A percentile compares a stretch with the other conserved stretches of the same genome.
Evolutionary conservation across 352 stramenopile genomes (phyloP).

Genomic region (Globisporangium viniferum): DNA sequence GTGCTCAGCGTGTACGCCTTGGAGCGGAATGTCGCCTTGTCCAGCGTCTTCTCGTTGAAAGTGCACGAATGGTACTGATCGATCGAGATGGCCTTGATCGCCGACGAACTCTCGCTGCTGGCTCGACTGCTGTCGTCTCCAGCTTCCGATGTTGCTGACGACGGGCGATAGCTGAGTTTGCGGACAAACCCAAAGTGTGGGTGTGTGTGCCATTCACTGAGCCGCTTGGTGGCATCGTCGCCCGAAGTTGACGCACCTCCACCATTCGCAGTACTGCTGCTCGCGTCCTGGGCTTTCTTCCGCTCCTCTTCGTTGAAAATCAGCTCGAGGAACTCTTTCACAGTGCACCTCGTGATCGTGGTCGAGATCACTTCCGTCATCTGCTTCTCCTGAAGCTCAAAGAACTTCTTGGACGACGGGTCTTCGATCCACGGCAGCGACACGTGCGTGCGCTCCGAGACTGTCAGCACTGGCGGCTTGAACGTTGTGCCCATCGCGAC

Average conservation of each 20-base stretch:
- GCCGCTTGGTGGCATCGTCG: not conserved
- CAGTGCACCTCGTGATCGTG: conserved; percentile 34
- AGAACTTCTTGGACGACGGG: conserved; percentile 29
- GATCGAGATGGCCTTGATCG: conserved; percentile 41
- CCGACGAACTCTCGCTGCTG: conserved; percentile 8
- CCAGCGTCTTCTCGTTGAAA: conserved; percentile 32
- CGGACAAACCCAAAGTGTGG: conserved; percentile 50
- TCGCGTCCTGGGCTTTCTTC: conserved; percentile 18
- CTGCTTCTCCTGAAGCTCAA: conserved; percentile 40
- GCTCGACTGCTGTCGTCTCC: not conserved
- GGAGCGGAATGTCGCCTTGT: conserved; percentile 40
- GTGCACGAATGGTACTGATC: conserved; percentile 58
- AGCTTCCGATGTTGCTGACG: conserved; percentile 6
- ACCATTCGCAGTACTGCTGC: not conserved
- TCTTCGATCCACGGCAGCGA: conserved; percentile 54
- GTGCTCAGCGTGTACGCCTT: conserved; percentile 70
- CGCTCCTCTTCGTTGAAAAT: conserved; percentile 34
- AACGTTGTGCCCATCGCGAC: conserved; percentile 31
- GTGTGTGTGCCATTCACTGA: conserved; percentile 54
- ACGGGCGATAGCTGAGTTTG: conserved; percentile 45
- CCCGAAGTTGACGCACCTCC: not conserved
- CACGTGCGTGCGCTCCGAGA: conserved; percentile 26
- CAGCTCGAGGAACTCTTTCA: conserved; percentile 45
- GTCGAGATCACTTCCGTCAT: conserved; percentile 54
- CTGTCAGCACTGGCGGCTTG: conserved; percentile 39